Base-by-base conservation (phyloP, 2,329 filamentous ascomycete genomes). In the Fusarium sacchari region DNA sequence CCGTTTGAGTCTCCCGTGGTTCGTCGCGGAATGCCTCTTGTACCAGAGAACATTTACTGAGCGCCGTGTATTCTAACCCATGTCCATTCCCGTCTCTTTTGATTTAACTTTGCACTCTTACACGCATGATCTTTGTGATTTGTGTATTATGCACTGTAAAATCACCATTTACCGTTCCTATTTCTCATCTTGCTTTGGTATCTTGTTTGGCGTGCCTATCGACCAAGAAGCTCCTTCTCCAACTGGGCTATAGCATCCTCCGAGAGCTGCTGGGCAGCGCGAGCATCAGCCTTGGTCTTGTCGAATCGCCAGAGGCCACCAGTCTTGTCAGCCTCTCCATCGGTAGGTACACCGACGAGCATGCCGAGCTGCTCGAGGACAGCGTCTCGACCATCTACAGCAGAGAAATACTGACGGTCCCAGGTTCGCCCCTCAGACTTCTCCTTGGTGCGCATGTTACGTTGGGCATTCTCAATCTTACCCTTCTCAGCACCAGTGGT, bases 381-480 rank as follows among this genome's bases (percentile, higher is more conserved):
- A 13, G 80, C 70, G 66, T 90, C 88, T 1, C 79, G 68, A 24
- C 82, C 84, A 68, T 86, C 79, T 78, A 88, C 77, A 17, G 78
- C 80, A 65, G 86, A 89, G 84, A 98, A 99, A 85, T 96, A 98
- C 61, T 92, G 88, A 50, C 95, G 88, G 79, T 95, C 89, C 96
- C 96, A 99, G 44, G 89, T 86, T 47, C 88, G 88, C 26, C 91
- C 91, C 76, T 95, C 93, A n/a, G 88, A 87, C 77, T 90, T 90
- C 81, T 98, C 95, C 78, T 90, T 86, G 80, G 89, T 89, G 72
- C 95, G 90, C 84, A 86, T 79, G 90, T 87, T 82, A 89, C 94
- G 91, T 86, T 98, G 96, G 40, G 92, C 91, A 76, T 94, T 94
- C 83, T 98, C 96, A 73, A 98, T 97, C 82, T 94, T 94, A 64